Percentiles rank a stretch among this genome's conserved stretches.
Evolutionary conservation across 495 filamentous ascomycete genomes (phyloP).

Genomic region (Penicillium ochrochloron): DNA sequence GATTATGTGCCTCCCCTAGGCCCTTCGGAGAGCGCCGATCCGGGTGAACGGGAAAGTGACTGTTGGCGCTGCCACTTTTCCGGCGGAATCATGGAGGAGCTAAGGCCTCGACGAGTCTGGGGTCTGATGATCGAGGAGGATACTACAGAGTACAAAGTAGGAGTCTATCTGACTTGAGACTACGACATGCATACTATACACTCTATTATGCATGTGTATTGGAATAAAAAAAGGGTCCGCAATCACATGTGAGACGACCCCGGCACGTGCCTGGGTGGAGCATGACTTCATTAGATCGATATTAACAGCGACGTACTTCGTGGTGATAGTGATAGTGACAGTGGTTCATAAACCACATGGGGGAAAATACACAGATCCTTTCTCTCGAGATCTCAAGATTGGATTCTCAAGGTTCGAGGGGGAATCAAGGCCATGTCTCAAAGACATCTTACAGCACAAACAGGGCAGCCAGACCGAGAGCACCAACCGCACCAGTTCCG

Average conservation of each 20-base stretch:
- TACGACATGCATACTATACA: not conserved
- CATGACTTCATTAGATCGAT: constrained; percentile 33
- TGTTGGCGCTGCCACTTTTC: constrained; percentile 22
- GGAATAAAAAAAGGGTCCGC: not conserved
- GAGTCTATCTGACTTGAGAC: not conserved
- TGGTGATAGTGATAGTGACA: not conserved
- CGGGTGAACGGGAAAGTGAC: constrained; percentile 37
- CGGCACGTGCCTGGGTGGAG: constrained; percentile 20
- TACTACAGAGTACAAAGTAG: not conserved
- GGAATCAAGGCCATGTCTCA: not conserved
- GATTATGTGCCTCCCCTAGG: not conserved
- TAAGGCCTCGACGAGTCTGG: not conserved
- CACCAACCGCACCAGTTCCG: constrained; percentile 43
- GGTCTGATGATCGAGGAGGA: not conserved
- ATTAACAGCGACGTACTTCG: constrained; percentile 24
- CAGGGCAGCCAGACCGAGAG: constrained; percentile 46
- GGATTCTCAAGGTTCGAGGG: not conserved
- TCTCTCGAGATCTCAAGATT: not conserved
- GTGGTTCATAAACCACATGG: constrained; percentile 11
- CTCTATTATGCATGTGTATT: not conserved
- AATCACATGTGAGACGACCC: constrained; percentile 24
- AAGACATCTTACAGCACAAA: constrained; percentile 42
- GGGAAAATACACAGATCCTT: constrained; percentile 7
- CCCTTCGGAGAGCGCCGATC: constrained; percentile 16
- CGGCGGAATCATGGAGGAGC: constrained; percentile 27